Conservation (phyloP, 129 eudicot species). For the Flaveria trinervia region DNA sequence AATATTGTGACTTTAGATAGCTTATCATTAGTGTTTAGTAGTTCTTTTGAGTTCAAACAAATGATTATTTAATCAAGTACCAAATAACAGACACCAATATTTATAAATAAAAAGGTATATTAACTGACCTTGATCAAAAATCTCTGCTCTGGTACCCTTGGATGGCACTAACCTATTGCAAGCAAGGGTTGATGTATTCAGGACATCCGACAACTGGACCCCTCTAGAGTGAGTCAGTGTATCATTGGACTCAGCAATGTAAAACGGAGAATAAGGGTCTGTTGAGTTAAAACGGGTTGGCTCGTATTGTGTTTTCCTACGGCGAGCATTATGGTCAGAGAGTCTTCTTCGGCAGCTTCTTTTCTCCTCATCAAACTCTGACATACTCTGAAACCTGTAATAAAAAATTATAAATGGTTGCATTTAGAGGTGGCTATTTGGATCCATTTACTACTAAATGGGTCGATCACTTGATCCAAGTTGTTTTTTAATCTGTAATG, state of each 20-base stretch:
- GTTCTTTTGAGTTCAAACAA: conserved; percentile 8
- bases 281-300: conserved; percentile 51
- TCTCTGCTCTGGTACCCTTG: conserved; percentile 44
- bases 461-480: background rate
- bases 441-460: background rate
- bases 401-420: background rate
- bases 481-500: background rate
- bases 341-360: conserved; percentile 83
- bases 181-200: conserved; percentile 31
- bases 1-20: background rate
- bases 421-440: background rate
- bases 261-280: conserved; percentile 56
- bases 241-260: conserved; percentile 37
- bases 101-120: background rate
- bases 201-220: conserved; percentile 36
- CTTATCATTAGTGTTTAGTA: background rate
- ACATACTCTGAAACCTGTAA: conserved; percentile 68
- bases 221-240: conserved; percentile 40
- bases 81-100: background rate
- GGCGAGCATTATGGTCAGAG: conserved; percentile 87
- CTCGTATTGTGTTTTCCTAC: conserved; percentile 75
- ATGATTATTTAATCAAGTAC: background rate
- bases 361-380: conserved; percentile 82
- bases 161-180: conserved; percentile 40
- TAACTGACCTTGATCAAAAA: conserved; percentile 53